phyloP scores from a whole-genome alignment of 1,284 basidiomycete species.

The Chondrostereum purpureum region DNA sequence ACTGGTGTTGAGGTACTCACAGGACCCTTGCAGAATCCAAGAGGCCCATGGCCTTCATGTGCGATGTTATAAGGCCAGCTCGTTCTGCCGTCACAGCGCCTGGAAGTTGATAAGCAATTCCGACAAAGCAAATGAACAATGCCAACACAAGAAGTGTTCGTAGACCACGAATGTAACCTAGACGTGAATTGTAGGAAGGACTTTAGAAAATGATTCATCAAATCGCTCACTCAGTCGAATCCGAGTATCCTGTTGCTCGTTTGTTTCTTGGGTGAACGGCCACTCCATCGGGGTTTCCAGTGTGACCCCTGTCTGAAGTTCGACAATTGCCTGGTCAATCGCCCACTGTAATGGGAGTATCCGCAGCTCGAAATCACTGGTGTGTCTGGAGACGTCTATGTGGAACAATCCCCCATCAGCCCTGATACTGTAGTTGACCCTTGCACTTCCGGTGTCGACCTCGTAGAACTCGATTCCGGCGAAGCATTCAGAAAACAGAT shows the following conservation, averaged over 20 bases:
- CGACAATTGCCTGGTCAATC: slow-evolving; percentile 66
- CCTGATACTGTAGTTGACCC: slow-evolving; percentile 65
- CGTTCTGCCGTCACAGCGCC: slow-evolving; percentile 61
- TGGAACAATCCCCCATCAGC: slow-evolving; percentile 60
- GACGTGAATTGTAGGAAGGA: slow-evolving; percentile 5
- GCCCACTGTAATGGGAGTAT: slow-evolving; percentile 74
- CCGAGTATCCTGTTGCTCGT: slow-evolving; percentile 48
- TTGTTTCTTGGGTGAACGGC: slow-evolving; percentile 66
- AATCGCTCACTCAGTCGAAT: slow-evolving; percentile 50
- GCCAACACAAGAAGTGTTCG: slow-evolving; percentile 58
- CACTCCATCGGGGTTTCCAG: slow-evolving; percentile 56
- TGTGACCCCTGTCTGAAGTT: slow-evolving; percentile 49
- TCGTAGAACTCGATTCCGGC: slow-evolving; percentile 63
- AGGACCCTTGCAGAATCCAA: slow-evolving; percentile 58
- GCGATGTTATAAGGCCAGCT: slow-evolving; percentile 51
- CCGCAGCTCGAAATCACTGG: slow-evolving; percentile 62
- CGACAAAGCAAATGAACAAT: slow-evolving; percentile 60
- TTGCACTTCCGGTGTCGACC: slow-evolving; percentile 30
- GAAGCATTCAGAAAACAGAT: slow-evolving; percentile 62
- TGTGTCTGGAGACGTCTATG: slow-evolving; percentile 60
- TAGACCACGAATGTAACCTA: slow-evolving; percentile 58
- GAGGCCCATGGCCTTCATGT: slow-evolving; percentile 72
- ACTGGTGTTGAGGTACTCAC: slow-evolving; percentile 35
- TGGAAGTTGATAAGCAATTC: slow-evolving; percentile 68
- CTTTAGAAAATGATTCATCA: too few species aligned